A percentile compares a stretch with the other conserved stretches of the same genome.
Evolutionary conservation across 192 early-diverging fungal species (phyloP).

Genomic region (Coemansia biformis): DNA sequence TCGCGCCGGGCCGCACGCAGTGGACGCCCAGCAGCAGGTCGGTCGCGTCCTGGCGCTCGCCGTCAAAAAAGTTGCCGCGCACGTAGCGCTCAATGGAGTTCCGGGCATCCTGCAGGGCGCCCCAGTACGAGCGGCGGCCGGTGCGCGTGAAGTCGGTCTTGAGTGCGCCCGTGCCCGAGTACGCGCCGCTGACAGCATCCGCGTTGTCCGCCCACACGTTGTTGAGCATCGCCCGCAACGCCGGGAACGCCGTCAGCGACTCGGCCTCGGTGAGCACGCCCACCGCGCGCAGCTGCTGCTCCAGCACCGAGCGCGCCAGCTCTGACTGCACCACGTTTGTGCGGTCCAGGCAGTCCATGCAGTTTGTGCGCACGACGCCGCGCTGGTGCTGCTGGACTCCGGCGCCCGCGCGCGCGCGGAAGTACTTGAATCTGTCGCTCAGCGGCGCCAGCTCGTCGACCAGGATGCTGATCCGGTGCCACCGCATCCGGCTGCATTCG

Average conservation of each 20-base stretch:
- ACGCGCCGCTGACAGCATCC: constrained; percentile 82
- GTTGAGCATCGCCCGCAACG: constrained; percentile 73
- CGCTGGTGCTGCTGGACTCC: constrained; percentile 50
- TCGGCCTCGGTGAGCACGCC: constrained; percentile 60
- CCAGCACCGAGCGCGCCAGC: constrained; percentile 69
- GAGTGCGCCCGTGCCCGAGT: constrained; percentile 93
- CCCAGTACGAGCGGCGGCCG: constrained; percentile 78
- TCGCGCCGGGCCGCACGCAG: constrained; percentile 23
- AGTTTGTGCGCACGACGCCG: constrained; percentile 90
- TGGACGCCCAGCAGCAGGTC: constrained; percentile 81
- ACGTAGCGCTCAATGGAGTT: constrained; percentile 84
- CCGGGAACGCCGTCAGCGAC: constrained; percentile 57
- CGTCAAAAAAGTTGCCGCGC: constrained; percentile 94
- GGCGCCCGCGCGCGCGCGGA: constrained; percentile 11
- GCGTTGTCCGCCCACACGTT: constrained; percentile 99
- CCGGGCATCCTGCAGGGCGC: constrained; percentile 73
- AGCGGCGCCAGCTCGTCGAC: constrained; percentile 71
- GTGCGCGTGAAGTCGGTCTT: constrained; percentile 98
- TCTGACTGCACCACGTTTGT: constrained; percentile 98
- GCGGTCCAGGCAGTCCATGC: constrained; percentile 99
- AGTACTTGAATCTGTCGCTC: constrained; percentile 58
- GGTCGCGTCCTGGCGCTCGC: constrained; percentile 84
- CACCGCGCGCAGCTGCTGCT: constrained; percentile 64
- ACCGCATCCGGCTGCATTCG: constrained; percentile 94
- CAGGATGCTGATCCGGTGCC: constrained; percentile 81